phyloP scores from a whole-genome alignment of 306 rosid species.

The Parietaria judaica region DNA sequence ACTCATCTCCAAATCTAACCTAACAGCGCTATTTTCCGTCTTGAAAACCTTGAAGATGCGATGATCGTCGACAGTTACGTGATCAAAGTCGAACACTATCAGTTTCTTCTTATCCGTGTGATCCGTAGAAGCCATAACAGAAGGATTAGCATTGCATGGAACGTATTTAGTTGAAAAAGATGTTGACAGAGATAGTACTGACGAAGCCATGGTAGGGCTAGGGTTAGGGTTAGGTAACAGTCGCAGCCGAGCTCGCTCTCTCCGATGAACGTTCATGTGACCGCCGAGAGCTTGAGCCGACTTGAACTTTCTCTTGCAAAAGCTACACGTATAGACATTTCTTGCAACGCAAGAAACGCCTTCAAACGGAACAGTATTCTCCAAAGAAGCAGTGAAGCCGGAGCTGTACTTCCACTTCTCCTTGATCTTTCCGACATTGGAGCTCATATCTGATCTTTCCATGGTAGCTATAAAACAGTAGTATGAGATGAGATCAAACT shows the following conservation, averaged over 20 bases:
- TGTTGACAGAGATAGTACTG: slow-evolving; percentile 24
- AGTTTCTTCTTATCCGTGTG: too few species aligned
- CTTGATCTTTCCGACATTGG: slow-evolving; percentile 22
- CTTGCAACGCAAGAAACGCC: slow-evolving; percentile 43
- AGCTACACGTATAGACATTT: slow-evolving; percentile 48
- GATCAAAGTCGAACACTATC: too few species aligned
- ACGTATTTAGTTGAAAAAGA: slow-evolving; percentile 22
- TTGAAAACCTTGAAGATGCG: slow-evolving; percentile 21
- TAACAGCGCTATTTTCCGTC: slow-evolving; percentile 28
- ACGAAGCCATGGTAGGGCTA: too few species aligned
- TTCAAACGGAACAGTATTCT: slow-evolving; percentile 7
- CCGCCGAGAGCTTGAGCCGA: slow-evolving; percentile 47
- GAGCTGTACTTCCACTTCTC: slow-evolving; percentile 20
- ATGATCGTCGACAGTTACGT: too few species aligned
- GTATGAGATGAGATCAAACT: too few species aligned
- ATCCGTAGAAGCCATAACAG: too few species aligned
- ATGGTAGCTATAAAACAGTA: slow-evolving; percentile 13
- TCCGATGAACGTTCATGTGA: slow-evolving; percentile 69
- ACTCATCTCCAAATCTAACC: slow-evolving; percentile 53
- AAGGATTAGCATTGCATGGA: too few species aligned
- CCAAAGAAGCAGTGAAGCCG: slow-evolving; percentile 7
- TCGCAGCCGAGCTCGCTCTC: slow-evolving; percentile 53
- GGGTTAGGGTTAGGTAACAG: too few species aligned
- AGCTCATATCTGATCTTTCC: slow-evolving; percentile 46
- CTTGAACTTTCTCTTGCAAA: slow-evolving; percentile 74